These are phyloP conservation scores for Lasiosphaeria hispida DNA, from an alignment of 495 filamentous ascomycete species.

Conservation along the genomic window DNA sequence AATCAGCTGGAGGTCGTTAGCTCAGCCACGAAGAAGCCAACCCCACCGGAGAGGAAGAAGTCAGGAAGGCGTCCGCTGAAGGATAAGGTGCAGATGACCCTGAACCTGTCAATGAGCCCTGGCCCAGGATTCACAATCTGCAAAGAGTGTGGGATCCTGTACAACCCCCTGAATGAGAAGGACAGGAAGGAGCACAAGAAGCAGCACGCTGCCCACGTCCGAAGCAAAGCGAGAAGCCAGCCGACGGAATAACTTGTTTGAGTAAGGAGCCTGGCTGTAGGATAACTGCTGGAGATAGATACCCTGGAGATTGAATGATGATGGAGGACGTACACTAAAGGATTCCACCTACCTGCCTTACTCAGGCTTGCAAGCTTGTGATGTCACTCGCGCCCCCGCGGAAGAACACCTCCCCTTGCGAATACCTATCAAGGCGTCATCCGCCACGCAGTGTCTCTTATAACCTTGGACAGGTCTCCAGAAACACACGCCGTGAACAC, in stretches of 20 bases:
- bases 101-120: slow-evolving; percentile 37
- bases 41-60: not conserved
- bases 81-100: slow-evolving; percentile 41
- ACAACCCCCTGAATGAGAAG: slow-evolving; percentile 46
- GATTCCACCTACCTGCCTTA: too few relatives aligned
- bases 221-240: slow-evolving; percentile 10
- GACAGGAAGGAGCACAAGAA: slow-evolving; percentile 44
- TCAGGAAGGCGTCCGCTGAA: slow-evolving; percentile 20
- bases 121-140: slow-evolving; percentile 43
- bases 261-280: not conserved
- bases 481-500: not conserved
- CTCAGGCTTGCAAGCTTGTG: too few relatives aligned
- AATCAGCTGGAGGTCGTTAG: not conserved
- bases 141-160: slow-evolving; percentile 45
- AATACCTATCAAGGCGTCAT: too few relatives aligned
- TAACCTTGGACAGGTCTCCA: too few relatives aligned
- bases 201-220: slow-evolving; percentile 32
- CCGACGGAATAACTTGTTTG: not conserved
- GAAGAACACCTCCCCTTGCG: too few relatives aligned
- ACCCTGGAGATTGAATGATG: slow-evolving; percentile 3
- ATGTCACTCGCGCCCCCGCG: too few relatives aligned
- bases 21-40: not conserved
- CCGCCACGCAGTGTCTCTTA: too few relatives aligned
- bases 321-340: not conserved
- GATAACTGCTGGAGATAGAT: slow-evolving; percentile 1